These are phyloP conservation scores for Avena atlantica DNA, from an alignment of 176 grass and related monocot genomes.

Conservation along the genomic window DNA sequence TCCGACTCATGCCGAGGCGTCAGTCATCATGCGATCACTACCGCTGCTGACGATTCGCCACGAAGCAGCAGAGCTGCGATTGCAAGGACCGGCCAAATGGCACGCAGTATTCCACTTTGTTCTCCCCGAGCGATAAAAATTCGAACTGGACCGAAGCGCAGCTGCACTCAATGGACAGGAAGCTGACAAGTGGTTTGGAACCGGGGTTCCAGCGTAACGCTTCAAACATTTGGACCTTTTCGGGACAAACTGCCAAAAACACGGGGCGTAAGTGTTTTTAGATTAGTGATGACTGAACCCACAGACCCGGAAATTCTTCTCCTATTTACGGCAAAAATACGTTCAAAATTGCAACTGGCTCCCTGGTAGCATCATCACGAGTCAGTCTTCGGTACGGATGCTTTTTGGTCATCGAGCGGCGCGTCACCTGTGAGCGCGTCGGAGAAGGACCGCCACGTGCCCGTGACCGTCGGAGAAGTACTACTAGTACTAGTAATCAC, in stretches of 20 bases:
- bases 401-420: neutral
- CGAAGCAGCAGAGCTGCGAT: neutral
- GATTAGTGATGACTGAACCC: neutral
- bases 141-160: neutral
- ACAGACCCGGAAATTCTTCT: neutral
- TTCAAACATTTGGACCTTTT: conserved; percentile 30
- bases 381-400: neutral
- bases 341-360: neutral
- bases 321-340: neutral
- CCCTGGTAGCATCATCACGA: neutral
- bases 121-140: neutral
- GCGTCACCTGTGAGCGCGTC: neutral
- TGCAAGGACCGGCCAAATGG: neutral
- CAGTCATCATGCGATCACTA: neutral
- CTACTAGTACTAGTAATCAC: neutral
- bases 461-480: no score
- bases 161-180: no score
- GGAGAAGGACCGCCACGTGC: neutral
- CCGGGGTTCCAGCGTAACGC: neutral
- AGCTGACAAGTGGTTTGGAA: neutral
- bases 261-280: neutral
- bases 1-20: neutral
- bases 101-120: neutral
- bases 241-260: neutral
- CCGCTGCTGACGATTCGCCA: neutral